These are phyloP conservation scores for Tetrapisispora fleetii DNA, from an alignment of 805 yeast genomes.

Conservation along the genomic window DNA sequence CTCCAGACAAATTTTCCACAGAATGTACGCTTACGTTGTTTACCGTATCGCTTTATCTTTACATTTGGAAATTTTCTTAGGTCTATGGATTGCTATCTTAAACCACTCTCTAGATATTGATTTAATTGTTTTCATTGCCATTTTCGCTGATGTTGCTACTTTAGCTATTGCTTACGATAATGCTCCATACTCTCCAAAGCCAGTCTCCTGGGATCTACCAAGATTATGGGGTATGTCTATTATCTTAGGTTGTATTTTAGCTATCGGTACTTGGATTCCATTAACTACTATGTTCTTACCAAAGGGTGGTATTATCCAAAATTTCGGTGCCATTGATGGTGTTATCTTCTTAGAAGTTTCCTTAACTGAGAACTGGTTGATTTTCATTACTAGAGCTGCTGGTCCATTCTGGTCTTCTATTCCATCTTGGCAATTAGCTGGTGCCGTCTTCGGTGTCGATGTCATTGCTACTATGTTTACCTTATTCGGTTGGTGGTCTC, in stretches of 20 bases:
- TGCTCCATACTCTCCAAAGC: conserved; percentile 87
- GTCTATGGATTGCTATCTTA: conserved; percentile 94
- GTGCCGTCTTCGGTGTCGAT: conserved; percentile 88
- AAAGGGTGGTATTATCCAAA: conserved; percentile 90
- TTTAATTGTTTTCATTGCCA: conserved; percentile 91
- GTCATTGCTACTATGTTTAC: conserved; percentile 86
- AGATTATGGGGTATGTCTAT: conserved; percentile 96
- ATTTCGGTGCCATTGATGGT: conserved; percentile 92
- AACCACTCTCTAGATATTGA: conserved; percentile 80
- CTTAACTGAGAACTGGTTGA: conserved; percentile 94
- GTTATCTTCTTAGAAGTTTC: conserved; percentile 89
- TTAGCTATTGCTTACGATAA: conserved; percentile 95
- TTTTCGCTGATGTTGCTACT: conserved; percentile 96
- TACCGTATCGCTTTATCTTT: conserved; percentile 95
- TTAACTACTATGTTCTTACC: conserved; percentile 87
- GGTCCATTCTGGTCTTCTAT: conserved; percentile 97
- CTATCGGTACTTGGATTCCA: conserved; percentile 90
- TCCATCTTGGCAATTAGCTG: conserved; percentile 95
- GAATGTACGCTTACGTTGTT: conserved; percentile 96
- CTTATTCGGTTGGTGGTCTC: conserved; percentile 96
- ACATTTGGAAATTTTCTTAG: conserved; percentile 90
- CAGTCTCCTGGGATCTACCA: conserved; percentile 95
- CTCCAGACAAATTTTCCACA: conserved; percentile 95
- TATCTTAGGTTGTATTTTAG: conserved; percentile 74
- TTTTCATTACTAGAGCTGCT: conserved; percentile 91